Base-by-base conservation (phyloP, 495 filamentous ascomycete species). In the Astrocystis sublimbata region DNA sequence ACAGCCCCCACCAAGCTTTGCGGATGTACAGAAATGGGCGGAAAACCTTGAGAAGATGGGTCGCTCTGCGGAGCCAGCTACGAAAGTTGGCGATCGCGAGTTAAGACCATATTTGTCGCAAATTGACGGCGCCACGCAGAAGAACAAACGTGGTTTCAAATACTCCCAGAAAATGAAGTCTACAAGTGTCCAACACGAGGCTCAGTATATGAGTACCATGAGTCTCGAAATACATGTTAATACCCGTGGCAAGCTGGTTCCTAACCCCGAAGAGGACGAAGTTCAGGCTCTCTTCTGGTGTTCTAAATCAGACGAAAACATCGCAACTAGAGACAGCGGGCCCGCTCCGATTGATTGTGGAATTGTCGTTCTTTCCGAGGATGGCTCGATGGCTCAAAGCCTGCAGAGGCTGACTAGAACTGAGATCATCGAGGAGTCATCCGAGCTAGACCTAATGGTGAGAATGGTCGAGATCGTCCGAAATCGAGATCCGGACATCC, bases 161-260 rank as follows among this genome's bases (percentile, higher is more conserved):
- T 94, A 90, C 71, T 93, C 92, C 1, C 92, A 94, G 69, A 90
- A 88, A 65, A 75, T 80, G 54, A 85, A 86, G 68, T 86, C 87
- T 4, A 89, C 88, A 0, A 92, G 86, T 68, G 88, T 94, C 38
- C 84, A 89, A 65, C 89, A 93, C 63, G 92, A 96, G 71, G 85
- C 87, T 6, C 92, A 96, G 64, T 93, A 96, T 71, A 98, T 98
- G 92, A 96, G 91, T 74, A 91, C 86, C 35, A 93, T 98, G 92
- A 93, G 93, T 66, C 72, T 98, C 6, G 94, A 98, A 70, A 72
- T 98, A n/a, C 94, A 98, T 72, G 89, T 96, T 58, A 97, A 96
- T 71, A 96, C 90, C 6, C 82, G 92, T 43, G 92, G 86, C 15
- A 83, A 82, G 53, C 78, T 97, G 28, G 82, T 89, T 24, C 92